Evolutionary conservation across 1,284 basidiomycete species (phyloP), one percentile per base, ranked within the genome.

Genomic region (Megacollybia platyphylla): DNA sequence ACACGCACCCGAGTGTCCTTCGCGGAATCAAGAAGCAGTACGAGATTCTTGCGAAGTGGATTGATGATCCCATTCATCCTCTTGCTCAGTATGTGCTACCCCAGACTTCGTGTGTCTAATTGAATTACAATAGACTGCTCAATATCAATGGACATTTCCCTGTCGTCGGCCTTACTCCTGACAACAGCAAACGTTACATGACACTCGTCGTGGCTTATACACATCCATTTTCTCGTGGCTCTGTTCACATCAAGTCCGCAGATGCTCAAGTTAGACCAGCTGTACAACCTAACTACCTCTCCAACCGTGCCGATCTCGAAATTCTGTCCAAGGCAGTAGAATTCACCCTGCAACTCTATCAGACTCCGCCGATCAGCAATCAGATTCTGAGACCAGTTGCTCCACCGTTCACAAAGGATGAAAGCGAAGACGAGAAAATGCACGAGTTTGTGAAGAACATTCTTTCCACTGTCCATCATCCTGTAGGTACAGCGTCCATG

Each of bases 401-500:
- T 5, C 44, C 44, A 30, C 39, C 44, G 5, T 41, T 41, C 39
- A 8, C 18, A 10, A 44, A 44, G 18, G 15, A 28, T 10, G 44
- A 27, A 7, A 27, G 34, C 35, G 37, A 42, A 26, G 41, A 31
- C 9, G 39, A 41, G 3, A 40, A 46, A 20, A 10, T 46, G 7
- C 26, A 40, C 18, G 34, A 29, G 15, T 44, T 38, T 36, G 32
- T 38, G n/a, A 32, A 40, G 8, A 18, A 44, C 8, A 31, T 34
- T 5, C 15, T 47, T 11, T 29, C 32, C 4, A 41, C 46, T 5
- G 41, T 57, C 56, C 65, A 57, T 48, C 64, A 67, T 47, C 64
- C 64, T 8, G 52, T 58, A 6, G 55, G 54, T 7, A 60, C 60
- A 1, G 57, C 57, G 20, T 49, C 57, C 20, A 57, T 63, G 54